These are phyloP conservation scores for Tulasnella calospora DNA, from an alignment of 768 basidiomycete species.

Conservation along the genomic window DNA sequence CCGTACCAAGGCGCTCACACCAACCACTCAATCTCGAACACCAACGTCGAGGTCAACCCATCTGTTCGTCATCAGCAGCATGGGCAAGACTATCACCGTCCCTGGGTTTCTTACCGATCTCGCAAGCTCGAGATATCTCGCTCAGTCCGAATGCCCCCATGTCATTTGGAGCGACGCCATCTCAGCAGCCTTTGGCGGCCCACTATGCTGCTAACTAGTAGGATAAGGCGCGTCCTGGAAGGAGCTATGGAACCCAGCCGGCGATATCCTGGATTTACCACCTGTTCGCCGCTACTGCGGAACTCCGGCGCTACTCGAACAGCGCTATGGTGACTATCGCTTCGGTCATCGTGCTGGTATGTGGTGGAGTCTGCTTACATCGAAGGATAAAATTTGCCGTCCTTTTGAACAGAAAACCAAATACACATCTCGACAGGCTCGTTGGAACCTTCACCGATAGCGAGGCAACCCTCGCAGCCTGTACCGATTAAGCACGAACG, in stretches of 20 bases:
- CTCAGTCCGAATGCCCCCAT: not conserved
- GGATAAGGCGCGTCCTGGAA: not conserved
- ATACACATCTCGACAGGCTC: not conserved
- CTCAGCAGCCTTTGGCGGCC: not conserved
- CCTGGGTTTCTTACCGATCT: not conserved
- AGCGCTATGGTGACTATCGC: not conserved
- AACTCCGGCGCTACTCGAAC: not conserved
- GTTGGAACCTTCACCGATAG: not conserved
- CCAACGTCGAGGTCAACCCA: slow-evolving; percentile 25
- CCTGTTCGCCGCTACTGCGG: not conserved
- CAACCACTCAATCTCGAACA: slow-evolving; percentile 22
- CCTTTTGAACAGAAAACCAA: not conserved
- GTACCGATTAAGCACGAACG: not conserved
- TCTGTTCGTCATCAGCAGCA: slow-evolving; percentile 17
- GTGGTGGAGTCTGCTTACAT: not conserved
- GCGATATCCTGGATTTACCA: not conserved
- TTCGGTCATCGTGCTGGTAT: not conserved
- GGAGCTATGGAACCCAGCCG: not conserved
- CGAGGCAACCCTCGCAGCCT: not conserved
- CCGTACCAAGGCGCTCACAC: not conserved
- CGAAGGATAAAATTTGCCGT: too few relatives aligned
- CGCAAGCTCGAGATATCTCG: not conserved
- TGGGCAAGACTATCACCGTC: not conserved
- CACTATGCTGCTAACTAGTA: slow-evolving; percentile 13
- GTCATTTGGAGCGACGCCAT: not conserved